Evolutionary conservation across 192 early-diverging fungal species (phyloP).

Genomic region (Kickxella alabastrina): DNA sequence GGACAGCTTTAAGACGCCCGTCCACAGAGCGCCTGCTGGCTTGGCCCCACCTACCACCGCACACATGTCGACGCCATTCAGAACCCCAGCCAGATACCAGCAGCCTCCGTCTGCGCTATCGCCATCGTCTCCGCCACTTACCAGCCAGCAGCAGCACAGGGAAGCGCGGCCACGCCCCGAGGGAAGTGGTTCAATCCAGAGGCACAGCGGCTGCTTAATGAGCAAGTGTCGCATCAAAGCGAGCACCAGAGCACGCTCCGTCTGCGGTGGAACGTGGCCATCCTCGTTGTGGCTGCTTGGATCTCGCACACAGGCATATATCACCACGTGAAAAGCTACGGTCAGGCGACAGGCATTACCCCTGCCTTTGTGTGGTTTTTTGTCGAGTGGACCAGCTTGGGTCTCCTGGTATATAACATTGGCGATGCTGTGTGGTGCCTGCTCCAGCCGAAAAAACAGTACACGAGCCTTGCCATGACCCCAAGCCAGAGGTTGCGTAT

Average conservation of each 20-base stretch:
- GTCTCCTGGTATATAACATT: conserved; percentile 36
- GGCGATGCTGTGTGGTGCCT: conserved; percentile 46
- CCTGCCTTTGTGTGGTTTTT: conserved; percentile 16
- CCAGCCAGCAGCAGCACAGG: neutral
- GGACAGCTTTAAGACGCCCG: conserved; percentile 29
- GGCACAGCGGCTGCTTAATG: conserved; percentile 43
- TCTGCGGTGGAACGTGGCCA: conserved; percentile 45
- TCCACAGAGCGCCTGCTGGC: conserved; percentile 1
- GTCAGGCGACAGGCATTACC: conserved; percentile 5
- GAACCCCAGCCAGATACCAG: conserved; percentile 14
- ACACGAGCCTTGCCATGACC: conserved; percentile 32
- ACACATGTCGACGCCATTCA: neutral
- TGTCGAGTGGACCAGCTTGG: conserved; percentile 26
- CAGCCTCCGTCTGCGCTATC: too few species aligned
- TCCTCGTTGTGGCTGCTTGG: conserved; percentile 23
- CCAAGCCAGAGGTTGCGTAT: conserved; percentile 35
- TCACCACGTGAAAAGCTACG: conserved; percentile 17
- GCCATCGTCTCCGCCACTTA: too few species aligned
- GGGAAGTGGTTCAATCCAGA: conserved; percentile 43
- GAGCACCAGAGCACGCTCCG: conserved; percentile 40
- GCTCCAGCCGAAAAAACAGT: conserved; percentile 35
- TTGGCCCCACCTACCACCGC: neutral
- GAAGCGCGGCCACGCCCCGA: conserved; percentile 1
- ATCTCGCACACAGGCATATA: conserved; percentile 36
- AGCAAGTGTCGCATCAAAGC: conserved; percentile 22